Evolutionary conservation across 345 rosid species (phyloP).

Genomic region (Populus deltoides): DNA sequence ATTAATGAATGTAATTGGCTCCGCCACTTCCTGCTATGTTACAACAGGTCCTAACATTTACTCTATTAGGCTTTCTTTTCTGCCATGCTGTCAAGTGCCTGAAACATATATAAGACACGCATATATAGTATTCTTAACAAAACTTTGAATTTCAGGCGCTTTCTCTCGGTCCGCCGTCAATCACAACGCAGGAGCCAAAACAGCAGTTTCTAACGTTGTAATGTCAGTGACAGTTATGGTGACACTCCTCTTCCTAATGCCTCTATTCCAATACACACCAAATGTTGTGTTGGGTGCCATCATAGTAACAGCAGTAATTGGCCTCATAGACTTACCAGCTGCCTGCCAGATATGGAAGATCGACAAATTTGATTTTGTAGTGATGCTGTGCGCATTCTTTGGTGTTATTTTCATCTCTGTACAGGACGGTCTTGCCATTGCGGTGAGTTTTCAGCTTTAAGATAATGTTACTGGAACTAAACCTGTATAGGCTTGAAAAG

Average conservation of each 20-base stretch:
- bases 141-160: constrained; percentile 47
- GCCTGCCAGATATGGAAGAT: constrained; percentile 75
- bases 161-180: constrained; percentile 97
- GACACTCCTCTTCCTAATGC: constrained; percentile 86
- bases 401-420: constrained; percentile 87
- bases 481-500: neutral
- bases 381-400: constrained; percentile 71
- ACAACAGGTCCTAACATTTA: constrained; percentile 48
- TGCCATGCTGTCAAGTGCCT: neutral
- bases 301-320: constrained; percentile 84
- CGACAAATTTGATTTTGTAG: constrained; percentile 86
- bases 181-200: constrained; percentile 89
- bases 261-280: constrained; percentile 91
- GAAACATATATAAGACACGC: neutral
- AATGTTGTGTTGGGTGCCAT: constrained; percentile 86
- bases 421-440: constrained; percentile 77
- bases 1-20: constrained; percentile 87
- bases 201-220: constrained; percentile 83
- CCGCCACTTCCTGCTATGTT: constrained; percentile 89
- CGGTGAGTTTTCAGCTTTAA: constrained; percentile 47
- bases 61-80: neutral
- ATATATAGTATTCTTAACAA: neutral
- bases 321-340: constrained; percentile 87
- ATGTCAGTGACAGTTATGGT: constrained; percentile 97
- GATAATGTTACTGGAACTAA: neutral